Conservation (phyloP, 169 alveolate species). For the Ichthyophthirius multifiliis region DNA sequence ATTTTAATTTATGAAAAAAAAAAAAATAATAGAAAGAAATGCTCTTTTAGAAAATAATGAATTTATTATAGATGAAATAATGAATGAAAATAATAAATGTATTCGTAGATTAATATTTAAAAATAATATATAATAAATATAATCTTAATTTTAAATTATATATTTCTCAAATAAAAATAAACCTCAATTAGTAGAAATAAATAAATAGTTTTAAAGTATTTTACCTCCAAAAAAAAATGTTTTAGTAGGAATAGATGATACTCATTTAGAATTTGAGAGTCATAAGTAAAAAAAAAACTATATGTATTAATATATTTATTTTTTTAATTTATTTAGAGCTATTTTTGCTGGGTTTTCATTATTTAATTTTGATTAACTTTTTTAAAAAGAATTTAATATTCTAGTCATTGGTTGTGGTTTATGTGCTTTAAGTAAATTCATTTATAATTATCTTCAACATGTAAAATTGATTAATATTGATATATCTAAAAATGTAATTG, state of each 20-base stretch:
- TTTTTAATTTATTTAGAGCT: background rate
- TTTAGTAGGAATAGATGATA: slow-evolving; percentile 21
- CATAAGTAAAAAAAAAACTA: background rate
- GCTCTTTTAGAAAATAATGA: slow-evolving; percentile 20
- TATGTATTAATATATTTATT: background rate
- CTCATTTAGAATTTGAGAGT: slow-evolving; percentile 40
- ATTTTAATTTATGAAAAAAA: background rate
- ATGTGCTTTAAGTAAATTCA: slow-evolving; percentile 32
- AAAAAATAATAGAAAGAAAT: background rate
- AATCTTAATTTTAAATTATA: slow-evolving; percentile 18
- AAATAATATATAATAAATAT: slow-evolving; percentile 12
- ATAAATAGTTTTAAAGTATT: background rate
- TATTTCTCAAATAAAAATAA: slow-evolving; percentile 3
- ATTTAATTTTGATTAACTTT: background rate
- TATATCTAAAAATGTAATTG: slow-evolving; percentile 22
- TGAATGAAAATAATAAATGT: slow-evolving; percentile 11
- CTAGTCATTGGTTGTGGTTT: slow-evolving; percentile 40
- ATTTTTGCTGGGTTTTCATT: slow-evolving; percentile 39
- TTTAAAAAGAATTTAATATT: background rate
- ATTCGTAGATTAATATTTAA: slow-evolving; percentile 39
- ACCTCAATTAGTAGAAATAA: background rate
- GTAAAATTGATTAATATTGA: slow-evolving; percentile 27
- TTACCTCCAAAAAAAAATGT: slow-evolving; percentile 7
- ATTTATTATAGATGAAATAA: slow-evolving; percentile 25
- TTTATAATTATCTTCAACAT: slow-evolving; percentile 6